Conservation (phyloP, 139 green algal genomes). For the Bryopsis sp. region DNA sequence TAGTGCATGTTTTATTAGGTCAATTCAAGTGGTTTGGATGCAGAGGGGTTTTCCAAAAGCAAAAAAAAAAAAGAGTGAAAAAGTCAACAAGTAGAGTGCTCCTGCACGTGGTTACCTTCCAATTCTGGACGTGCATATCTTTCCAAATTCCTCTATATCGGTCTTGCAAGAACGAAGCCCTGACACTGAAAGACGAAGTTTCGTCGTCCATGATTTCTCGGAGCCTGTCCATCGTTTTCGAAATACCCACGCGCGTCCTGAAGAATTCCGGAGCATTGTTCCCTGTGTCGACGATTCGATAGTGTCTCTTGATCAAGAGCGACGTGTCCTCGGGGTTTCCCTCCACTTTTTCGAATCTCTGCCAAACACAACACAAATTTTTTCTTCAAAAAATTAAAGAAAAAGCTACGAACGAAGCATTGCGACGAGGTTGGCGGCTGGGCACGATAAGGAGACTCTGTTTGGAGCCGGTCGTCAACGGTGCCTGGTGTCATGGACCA, state of each 20-base stretch:
- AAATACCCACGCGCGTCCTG: neutral
- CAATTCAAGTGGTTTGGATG: neutral
- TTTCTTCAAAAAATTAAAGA: too few relatives aligned
- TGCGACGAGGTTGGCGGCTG: too few relatives aligned
- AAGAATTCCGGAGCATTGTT: neutral
- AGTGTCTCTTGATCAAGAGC: slow-evolving; percentile 13
- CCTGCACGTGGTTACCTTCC: neutral
- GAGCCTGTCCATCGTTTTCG: slow-evolving; percentile 2
- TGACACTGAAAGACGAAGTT: neutral
- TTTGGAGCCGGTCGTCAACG: too few relatives aligned
- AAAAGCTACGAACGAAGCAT: too few relatives aligned
- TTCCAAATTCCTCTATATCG: slow-evolving; percentile 3
- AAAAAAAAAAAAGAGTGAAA: neutral
- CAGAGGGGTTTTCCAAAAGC: neutral
- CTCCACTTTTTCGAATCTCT: too few relatives aligned
- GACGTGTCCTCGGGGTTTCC: neutral
- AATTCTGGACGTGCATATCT: slow-evolving; percentile 11
- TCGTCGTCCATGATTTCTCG: slow-evolving; percentile 1
- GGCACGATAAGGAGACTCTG: too few relatives aligned
- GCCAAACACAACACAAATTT: too few relatives aligned
- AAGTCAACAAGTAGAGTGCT: too few relatives aligned
- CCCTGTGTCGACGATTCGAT: neutral
- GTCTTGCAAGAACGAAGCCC: neutral
- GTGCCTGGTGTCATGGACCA: too few relatives aligned
- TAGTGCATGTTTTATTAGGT: neutral